These are phyloP conservation scores for Phytophthora foliorum DNA, from an alignment of 352 stramenopile species.

Conservation along the genomic window DNA sequence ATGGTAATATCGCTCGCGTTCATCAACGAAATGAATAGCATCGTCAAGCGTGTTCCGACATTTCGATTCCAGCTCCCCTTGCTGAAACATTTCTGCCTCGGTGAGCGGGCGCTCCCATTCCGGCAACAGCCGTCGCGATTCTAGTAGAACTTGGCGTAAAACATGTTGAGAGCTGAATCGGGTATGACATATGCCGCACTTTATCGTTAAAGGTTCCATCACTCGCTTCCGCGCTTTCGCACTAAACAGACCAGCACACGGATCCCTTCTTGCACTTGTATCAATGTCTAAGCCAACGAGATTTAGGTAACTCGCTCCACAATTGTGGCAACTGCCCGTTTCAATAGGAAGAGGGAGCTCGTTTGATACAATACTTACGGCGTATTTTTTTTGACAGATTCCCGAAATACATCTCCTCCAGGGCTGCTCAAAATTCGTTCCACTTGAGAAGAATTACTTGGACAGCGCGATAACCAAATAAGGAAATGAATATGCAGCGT, in stretches of 20 bases:
- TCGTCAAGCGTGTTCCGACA: neutral
- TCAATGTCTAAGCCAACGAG: neutral
- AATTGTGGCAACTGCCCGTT: neutral
- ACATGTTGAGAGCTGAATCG: slow-evolving; percentile 11
- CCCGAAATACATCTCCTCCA: neutral
- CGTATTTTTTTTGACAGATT: neutral
- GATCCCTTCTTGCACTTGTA: neutral
- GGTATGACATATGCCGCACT: neutral
- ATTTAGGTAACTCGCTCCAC: neutral
- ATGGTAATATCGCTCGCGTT: neutral
- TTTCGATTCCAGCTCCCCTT: neutral
- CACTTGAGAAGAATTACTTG: neutral
- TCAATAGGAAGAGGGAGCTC: slow-evolving; percentile 1
- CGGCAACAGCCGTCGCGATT: slow-evolving; percentile 4
- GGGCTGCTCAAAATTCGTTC: neutral
- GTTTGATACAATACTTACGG: neutral
- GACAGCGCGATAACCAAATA: slow-evolving; percentile 3
- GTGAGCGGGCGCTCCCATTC: neutral
- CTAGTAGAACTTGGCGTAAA: neutral
- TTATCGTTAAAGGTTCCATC: neutral
- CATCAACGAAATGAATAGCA: neutral
- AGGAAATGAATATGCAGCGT: slow-evolving; percentile 9
- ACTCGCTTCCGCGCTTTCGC: neutral
- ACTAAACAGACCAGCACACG: neutral
- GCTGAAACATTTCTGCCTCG: neutral